Evolutionary conservation across 73 alveolate species (phyloP), one percentile per base, ranked within the genome.

Genomic region (Symbiodinium natans): DNA sequence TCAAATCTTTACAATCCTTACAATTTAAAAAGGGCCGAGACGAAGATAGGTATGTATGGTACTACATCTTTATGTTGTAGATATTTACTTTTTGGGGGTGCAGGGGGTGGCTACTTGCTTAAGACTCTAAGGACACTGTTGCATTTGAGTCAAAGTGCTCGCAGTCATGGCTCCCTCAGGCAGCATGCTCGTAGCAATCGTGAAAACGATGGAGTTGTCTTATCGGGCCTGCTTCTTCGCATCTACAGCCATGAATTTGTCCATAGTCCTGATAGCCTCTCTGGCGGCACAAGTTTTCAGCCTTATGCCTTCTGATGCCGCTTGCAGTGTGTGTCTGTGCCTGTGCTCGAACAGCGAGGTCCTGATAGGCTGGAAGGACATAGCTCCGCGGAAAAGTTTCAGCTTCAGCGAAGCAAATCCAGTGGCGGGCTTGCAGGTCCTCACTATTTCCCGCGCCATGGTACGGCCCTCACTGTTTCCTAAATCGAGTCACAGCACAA

Each of bases 301-400:
- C n/a, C n/a, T n/a, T n/a, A n/a, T n/a, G n/a, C n/a, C n/a, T n/a
- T n/a, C n/a, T n/a, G n/a, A n/a, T n/a, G n/a, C n/a, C n/a, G n/a
- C n/a, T n/a, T n/a, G n/a, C n/a, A 34, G 23, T 13, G 43, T 39
- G 38, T 39, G 29, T 9, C 59, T 11, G 36, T 82, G 39, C 68
- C 33, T 21, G n/a, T n/a, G 82, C 93, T 25, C n/a, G 48, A 52
- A 15, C 8, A 2, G 75, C 63, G 34, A 89, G 95, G 95, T 89
- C 74, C 4, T 40, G 38, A 38, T 21, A 3, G 42, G 31, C 38
- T 89, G 95, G 95, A 83, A 48, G 19, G 95, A 89, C 41, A 68
- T 89, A 21, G 95, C 95, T 43, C 95, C 95, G 3, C 41, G 95
- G 27, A 89, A 68, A 15, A 43, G 63, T n/a, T 89, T 56, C 43